Base-by-base conservation (phyloP, 345 rosid species). In the Dimocarpus longan region DNA sequence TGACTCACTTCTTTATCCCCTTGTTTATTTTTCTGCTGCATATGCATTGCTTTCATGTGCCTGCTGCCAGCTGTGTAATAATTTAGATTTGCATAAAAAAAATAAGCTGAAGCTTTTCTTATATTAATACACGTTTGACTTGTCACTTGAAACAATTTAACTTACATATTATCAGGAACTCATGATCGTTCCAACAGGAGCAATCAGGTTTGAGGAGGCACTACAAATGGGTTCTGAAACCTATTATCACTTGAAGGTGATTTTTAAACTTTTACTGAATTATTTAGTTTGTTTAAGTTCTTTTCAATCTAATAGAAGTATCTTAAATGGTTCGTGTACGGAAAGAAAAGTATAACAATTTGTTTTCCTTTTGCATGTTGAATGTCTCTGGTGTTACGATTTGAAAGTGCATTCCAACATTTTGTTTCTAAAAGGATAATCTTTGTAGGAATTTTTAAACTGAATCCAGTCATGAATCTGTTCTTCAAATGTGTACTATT, bases 181-280 rank as follows among this genome's bases (percentile, higher is more conserved):
- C 79, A 91, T 91, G 97, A 85, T 96, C 82, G 90, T 94, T 73
- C 99, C 99, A 40, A 80, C 85, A 82, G 99, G 98, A 80, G 99
- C 99, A 46, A 80, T 76, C 85, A 94, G 89, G 83, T 94, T 94
- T 89, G 91, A 90, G 87, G 99, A 96, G 89, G 99, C 99, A 63
- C 81, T 96, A 80, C 97, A 88, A 80, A 93, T 95, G 95, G 99
- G 98, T 81, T 84, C 99, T 67, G 99, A 96, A 87, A 90, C 95
- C 63, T 96, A 91, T 86, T 95, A 91, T 83, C 99, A 96, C 83
- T 89, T 96, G 76, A 96, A 96, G 98, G 99, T 96, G 84, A 72
- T 73, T 80, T 81, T 94, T 91, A 83, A 68, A 69, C 79, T 78
- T 78, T 16, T 68, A 78, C 73, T 56, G 52, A 73, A 21, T 28